Percentiles rank a stretch among this genome's conserved stretches.
phyloP scores from a whole-genome alignment of 345 rosid genomes.

The Erysimum cheiranthoides region DNA sequence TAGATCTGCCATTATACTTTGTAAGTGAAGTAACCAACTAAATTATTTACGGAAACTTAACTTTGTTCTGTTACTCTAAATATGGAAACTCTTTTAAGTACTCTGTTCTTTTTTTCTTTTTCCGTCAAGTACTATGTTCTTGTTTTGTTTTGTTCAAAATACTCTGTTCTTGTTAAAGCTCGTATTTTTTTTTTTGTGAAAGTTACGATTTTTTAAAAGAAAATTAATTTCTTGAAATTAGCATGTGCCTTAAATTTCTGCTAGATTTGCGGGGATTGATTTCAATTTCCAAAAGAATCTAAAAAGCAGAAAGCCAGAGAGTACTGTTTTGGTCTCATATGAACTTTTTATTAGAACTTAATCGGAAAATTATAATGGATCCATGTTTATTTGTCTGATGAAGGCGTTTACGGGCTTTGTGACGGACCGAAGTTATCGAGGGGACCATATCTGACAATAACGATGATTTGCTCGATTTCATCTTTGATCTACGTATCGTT shows the following conservation, averaged over 20 bases:
- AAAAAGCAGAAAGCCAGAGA: slow-evolving; percentile 4
- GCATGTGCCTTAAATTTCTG: neutral
- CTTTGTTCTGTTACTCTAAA: neutral
- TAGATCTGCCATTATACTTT: slow-evolving; percentile 85
- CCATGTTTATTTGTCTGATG: neutral
- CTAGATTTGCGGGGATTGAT: neutral
- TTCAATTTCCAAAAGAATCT: neutral
- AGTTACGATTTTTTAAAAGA: neutral
- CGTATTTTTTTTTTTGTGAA: neutral
- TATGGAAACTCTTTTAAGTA: slow-evolving; percentile 14
- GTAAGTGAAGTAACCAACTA: slow-evolving; percentile 55
- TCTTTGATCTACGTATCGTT: slow-evolving; percentile 75
- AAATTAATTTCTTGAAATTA: neutral
- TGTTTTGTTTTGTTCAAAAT: too few species aligned
- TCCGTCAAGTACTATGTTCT: neutral
- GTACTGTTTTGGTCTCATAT: slow-evolving; percentile 19
- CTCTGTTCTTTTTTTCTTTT: slow-evolving; percentile 25
- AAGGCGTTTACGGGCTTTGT: slow-evolving; percentile 87
- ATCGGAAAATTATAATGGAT: neutral
- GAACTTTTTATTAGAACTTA: neutral
- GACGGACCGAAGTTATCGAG: slow-evolving; percentile 80
- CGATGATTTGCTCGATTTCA: slow-evolving; percentile 67
- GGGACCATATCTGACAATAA: slow-evolving; percentile 83
- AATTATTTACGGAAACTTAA: neutral
- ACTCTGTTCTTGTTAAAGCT: slow-evolving; percentile 32